Evolutionary conservation across 2,329 filamentous ascomycete genomes (phyloP), one percentile per base, ranked within the genome.

Genomic region (Trichoderma aggressivum): DNA sequence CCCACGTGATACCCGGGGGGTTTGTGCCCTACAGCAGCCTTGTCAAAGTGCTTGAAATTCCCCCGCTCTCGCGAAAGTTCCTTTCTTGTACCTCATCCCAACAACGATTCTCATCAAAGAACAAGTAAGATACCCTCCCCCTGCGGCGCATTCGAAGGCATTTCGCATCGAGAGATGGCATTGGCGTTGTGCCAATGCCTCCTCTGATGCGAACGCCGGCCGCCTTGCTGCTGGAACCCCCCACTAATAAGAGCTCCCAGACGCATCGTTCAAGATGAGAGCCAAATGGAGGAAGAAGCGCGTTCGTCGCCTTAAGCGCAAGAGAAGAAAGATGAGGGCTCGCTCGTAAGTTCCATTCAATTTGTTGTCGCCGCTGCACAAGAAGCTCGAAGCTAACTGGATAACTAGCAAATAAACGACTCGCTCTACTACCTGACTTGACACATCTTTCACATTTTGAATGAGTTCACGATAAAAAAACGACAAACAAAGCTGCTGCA

Each of bases 201-300:
- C 43, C 6, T 11, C 8, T 53, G 39, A 30, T 53, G 55, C 21
- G 39, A 36, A 53, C 30, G 66, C 18, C 36, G 12, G 32, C 18
- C 12, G 50, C 59, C 58, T 21, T 18, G 47, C n/a, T 24, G 28
- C 16, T 12, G 24, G 53, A 70, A 60, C 12, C 30, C 24, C 34
- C 34, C 32, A 56, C 74, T 76, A 74, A 76, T 62, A 7, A 30
- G 36, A 39, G 11, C 56, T 21, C 14, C 39, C 69, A 77, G 75
- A 67, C 70, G 64, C 76, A 76, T 79, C 78, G 83, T 85, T 86
- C 87, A 90, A 86, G 86, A 90, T 91, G 89, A 88, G 95, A 96
- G 94, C 94, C 84, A 98, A 98, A 90, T 98, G 96, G 96, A 96
- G 95, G 90, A 99, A 99, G 93, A 99, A 99, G 95, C 91, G 96